Base-by-base conservation (phyloP, 2,329 filamentous ascomycete genomes). In the Lomentospora prolificans region DNA sequence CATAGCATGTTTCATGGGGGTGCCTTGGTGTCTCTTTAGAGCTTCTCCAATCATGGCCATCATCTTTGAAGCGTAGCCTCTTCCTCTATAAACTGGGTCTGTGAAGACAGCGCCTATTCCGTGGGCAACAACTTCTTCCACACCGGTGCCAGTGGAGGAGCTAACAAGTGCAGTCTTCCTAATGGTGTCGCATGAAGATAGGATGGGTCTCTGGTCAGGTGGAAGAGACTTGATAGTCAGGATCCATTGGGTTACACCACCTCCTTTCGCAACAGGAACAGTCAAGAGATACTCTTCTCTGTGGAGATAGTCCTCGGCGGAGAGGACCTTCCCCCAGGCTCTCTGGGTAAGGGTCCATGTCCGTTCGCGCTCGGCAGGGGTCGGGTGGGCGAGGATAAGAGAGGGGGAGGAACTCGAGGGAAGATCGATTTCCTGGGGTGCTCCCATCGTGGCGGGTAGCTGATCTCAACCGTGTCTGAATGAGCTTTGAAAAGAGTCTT, bases 31-130 rank as follows among this genome's bases (percentile, higher is more conserved):
- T 2, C 57, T 62, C 55, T 62, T 58, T 24, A 82, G 66, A 33
- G 62, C 60, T 7, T 64, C 60, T 12, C 79, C 82, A 33, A 94
- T 66, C 61, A 91, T 83, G 44, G 69, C 68, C 67, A 91, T 79
- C 85, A 94, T 91, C 56, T 85, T 77, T 57, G 78, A 80, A 0
- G 89, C 90, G 69, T 96, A 96, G 19, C 89, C 87, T 61, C 77
- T 79, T 3, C 86, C 84, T 57, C 89, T 73, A 66, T 82, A 82
- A 62, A 81, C 74, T 0, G 81, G 77, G 41, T 82, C 78, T 3
- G 85, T 90, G 67, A 85, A 94, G n/a, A 95, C 90, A 58, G 85
- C 89, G 12, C 84, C 88, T 57, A 95, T 79, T 4, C 87, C 90
- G 69, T 95, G 85, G 14, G 82, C 81, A 33, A 79, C 51, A 1